Percentiles rank a stretch among this genome's conserved stretches.
phyloP scores from a whole-genome alignment of 106 monocot species.

The Narthecium ossifragum region DNA sequence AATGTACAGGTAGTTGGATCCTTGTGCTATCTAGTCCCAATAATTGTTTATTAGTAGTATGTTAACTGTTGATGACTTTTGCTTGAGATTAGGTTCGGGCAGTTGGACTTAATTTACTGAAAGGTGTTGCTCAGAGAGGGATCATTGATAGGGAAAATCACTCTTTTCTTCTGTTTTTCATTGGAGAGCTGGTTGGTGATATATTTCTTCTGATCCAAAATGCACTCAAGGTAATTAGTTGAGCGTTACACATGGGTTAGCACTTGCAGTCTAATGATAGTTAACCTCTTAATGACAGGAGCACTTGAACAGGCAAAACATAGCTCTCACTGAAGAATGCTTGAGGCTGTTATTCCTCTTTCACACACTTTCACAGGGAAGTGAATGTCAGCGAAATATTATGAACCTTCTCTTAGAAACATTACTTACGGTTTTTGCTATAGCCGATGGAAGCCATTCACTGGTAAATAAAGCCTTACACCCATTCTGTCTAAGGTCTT shows the following conservation, averaged over 20 bases:
- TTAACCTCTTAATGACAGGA: conserved; percentile 32
- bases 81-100: conserved; percentile 60
- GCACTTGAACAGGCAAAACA: conserved; percentile 33
- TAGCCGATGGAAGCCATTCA: conserved; percentile 30
- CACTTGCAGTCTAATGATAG: too few species aligned
- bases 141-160: conserved; percentile 26
- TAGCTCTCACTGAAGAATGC: conserved; percentile 56
- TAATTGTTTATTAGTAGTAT: too few species aligned
- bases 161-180: conserved; percentile 40
- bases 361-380: conserved; percentile 57
- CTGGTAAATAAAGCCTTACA: conserved; percentile 32
- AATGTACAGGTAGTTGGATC: conserved; percentile 51
- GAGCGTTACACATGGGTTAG: too few species aligned
- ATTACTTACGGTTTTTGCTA: conserved; percentile 52
- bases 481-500: neutral
- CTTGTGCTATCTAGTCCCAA: neutral
- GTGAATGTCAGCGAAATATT: conserved; percentile 24
- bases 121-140: conserved; percentile 56
- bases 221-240: conserved; percentile 70
- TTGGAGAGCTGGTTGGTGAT: conserved; percentile 64
- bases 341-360: conserved; percentile 71
- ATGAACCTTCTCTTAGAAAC: conserved; percentile 65
- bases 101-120: conserved; percentile 57
- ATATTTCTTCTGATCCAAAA: conserved; percentile 56
- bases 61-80: too few species aligned